Evolutionary conservation across 176 grass and related monocot genomes (phyloP).

Genomic region (bread wheat (Triticum aestivum)): IWGSC_CS_RefSeq_v2.1 NC_057801.1:698962368-698962867

Average conservation of each 20-base stretch:
- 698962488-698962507: neutral
- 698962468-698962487: slow-evolving; percentile 34
- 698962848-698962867: too few species aligned
- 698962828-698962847: neutral
- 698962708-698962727: neutral
- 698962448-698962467: slow-evolving; percentile 71
- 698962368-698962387: slow-evolving; percentile 73
- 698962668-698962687: slow-evolving; percentile 72
- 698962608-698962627: slow-evolving; percentile 85
- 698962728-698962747: slow-evolving; percentile 39
- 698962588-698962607: slow-evolving; percentile 85
- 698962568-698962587: slow-evolving; percentile 61
- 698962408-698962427: slow-evolving; percentile 84
- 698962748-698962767: slow-evolving; percentile 4
- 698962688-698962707: slow-evolving; percentile 78
- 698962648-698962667: slow-evolving; percentile 89
- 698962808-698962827: slow-evolving; percentile 41
- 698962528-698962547: neutral
- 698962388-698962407: slow-evolving; percentile 95
- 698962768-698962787: slow-evolving; percentile 1
- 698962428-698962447: slow-evolving; percentile 86
- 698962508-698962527: neutral
- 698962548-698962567: too few species aligned
- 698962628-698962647: slow-evolving; percentile 95
- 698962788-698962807: slow-evolving; percentile 40